Conservation (phyloP, 805 yeast species). For the Zygoascus tannicola region DNA sequence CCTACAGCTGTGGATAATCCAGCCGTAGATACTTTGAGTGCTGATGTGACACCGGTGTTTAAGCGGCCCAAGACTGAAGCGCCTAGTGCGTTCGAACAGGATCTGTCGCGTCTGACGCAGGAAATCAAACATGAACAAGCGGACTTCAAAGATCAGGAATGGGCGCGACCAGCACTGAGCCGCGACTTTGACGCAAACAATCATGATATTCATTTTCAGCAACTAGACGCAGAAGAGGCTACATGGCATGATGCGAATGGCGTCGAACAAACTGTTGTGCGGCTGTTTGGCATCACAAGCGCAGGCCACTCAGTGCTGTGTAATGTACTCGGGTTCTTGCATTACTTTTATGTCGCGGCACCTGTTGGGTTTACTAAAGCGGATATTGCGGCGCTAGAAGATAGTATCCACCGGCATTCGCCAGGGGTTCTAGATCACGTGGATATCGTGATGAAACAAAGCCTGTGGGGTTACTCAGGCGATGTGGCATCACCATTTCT, state of each 20-base stretch:
- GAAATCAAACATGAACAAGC: conserved; percentile 22
- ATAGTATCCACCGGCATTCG: conserved; percentile 15
- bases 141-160: conserved; percentile 30
- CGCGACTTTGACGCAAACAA: conserved; percentile 37
- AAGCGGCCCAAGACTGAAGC: conserved; percentile 4
- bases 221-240: conserved; percentile 89
- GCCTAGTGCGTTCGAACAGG: conserved; percentile 45
- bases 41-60: too few relatives aligned
- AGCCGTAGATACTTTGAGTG: conserved; percentile 1
- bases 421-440: conserved; percentile 55
- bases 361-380: conserved; percentile 63
- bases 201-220: conserved; percentile 68
- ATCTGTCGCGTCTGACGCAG: conserved; percentile 37
- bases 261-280: conserved; percentile 45
- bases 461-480: conserved; percentile 90
- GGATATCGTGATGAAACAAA: conserved; percentile 63
- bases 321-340: conserved; percentile 79
- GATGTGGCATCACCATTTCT: conserved; percentile 70
- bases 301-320: conserved; percentile 85
- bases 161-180: conserved; percentile 48
- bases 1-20: not conserved
- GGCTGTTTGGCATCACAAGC: conserved; percentile 87
- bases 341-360: conserved; percentile 85
- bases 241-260: conserved; percentile 36
- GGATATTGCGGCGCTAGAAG: conserved; percentile 32